These are phyloP conservation scores for Areca catechu DNA, from an alignment of 176 grass and related monocot species.

Conservation along the genomic window DNA sequence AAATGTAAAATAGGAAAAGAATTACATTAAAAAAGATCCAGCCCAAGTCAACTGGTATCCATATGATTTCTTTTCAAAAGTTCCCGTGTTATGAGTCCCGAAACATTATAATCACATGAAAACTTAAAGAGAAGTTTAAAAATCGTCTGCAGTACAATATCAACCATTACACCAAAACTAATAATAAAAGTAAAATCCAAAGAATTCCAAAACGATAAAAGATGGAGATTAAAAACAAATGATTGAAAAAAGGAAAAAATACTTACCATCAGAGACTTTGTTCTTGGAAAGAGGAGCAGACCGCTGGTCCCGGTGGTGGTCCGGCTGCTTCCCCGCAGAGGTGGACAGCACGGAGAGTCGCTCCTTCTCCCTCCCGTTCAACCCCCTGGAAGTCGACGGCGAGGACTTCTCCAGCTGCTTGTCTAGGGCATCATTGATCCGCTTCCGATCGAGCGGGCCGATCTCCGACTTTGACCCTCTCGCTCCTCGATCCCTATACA, in stretches of 20 bases:
- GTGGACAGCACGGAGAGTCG: background rate
- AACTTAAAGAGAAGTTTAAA: no score
- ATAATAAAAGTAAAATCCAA: background rate
- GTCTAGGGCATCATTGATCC: constrained; percentile 7
- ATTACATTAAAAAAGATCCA: no score
- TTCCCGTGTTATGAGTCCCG: no score
- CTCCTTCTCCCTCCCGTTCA: background rate
- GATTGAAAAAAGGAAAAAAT: background rate
- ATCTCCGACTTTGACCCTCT: background rate
- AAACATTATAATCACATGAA: no score
- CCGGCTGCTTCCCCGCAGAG: background rate
- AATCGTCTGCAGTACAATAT: no score
- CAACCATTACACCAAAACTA: no score
- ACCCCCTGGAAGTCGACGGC: background rate
- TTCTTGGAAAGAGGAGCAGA: background rate
- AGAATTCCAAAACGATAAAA: background rate
- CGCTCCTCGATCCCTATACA: constrained; percentile 1
- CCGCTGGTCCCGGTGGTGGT: constrained; percentile 1
- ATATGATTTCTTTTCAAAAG: no score
- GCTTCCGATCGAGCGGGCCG: background rate
- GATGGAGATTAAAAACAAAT: background rate
- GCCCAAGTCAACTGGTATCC: no score
- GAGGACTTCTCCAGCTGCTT: constrained; percentile 2
- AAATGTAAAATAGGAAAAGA: no score
- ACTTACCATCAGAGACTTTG: constrained; percentile 12